phyloP scores from a whole-genome alignment of 495 filamentous ascomycete genomes.

The Sporormia fimetaria region DNA sequence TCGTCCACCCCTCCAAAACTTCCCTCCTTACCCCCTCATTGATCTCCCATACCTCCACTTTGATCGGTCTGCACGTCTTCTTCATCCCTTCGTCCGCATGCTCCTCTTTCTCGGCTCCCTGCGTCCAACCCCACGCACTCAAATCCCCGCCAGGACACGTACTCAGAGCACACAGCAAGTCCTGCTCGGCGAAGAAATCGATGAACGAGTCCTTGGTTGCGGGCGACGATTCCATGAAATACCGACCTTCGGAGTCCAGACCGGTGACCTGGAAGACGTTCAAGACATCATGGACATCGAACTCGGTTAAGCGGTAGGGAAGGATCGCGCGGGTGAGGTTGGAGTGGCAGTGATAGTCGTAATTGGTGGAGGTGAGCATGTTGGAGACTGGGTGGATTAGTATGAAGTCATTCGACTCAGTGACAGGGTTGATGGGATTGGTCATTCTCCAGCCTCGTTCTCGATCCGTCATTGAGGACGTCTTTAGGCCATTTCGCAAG shows the following conservation, averaged over 20 bases:
- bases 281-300: slow-evolving; percentile 69
- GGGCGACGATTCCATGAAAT: slow-evolving; percentile 68
- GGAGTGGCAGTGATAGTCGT: slow-evolving; percentile 73
- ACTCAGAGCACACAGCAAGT: slow-evolving; percentile 63
- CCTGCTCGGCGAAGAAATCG: slow-evolving; percentile 67
- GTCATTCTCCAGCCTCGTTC: background rate
- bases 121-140: slow-evolving; percentile 62
- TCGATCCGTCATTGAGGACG: background rate
- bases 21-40: slow-evolving; percentile 36
- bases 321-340: slow-evolving; percentile 63
- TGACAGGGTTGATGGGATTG: too few species aligned
- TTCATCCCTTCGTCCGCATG: slow-evolving; percentile 45
- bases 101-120: slow-evolving; percentile 49
- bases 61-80: slow-evolving; percentile 59
- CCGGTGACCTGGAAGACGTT: slow-evolving; percentile 77
- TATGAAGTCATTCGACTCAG: too few species aligned
- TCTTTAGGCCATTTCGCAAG: too few species aligned
- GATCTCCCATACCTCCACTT: slow-evolving; percentile 57
- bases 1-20: slow-evolving; percentile 48
- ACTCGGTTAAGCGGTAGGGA: slow-evolving; percentile 54
- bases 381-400: slow-evolving; percentile 40
- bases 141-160: slow-evolving; percentile 53
- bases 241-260: slow-evolving; percentile 56
- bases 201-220: slow-evolving; percentile 55
- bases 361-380: slow-evolving; percentile 55